phyloP scores from a whole-genome alignment of 495 filamentous ascomycete genomes.

The Parmelia sp. region DNA sequence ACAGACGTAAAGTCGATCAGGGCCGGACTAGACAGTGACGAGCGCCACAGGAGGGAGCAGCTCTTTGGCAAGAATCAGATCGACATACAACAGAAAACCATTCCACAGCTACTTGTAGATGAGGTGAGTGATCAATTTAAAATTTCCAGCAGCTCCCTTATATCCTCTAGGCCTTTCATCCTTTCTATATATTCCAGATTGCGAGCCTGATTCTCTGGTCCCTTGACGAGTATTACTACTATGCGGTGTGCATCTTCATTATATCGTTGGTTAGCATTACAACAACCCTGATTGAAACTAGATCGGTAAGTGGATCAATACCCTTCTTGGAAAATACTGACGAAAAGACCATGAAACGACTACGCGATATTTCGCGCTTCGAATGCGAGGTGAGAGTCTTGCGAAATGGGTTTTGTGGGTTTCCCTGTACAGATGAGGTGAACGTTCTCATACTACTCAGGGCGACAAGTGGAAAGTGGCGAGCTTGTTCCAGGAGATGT shows the following conservation, averaged over 20 bases:
- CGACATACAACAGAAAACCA: slow-evolving; percentile 82
- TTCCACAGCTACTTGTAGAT: slow-evolving; percentile 76
- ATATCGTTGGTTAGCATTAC: slow-evolving; percentile 91
- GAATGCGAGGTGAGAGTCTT: slow-evolving; percentile 92
- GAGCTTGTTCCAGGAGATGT: slow-evolving; percentile 95
- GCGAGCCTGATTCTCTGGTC: slow-evolving; percentile 94
- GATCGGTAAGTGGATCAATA: slow-evolving; percentile 49
- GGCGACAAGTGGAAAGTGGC: slow-evolving; percentile 76
- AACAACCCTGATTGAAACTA: slow-evolving; percentile 84
- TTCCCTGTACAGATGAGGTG: neutral
- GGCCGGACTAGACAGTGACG: slow-evolving; percentile 80
- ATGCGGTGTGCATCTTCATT: slow-evolving; percentile 89
- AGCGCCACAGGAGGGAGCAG: slow-evolving; percentile 72
- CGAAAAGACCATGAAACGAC: slow-evolving; percentile 72
- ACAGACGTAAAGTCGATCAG: slow-evolving; percentile 68
- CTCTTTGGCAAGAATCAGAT: slow-evolving; percentile 88
- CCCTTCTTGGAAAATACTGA: slow-evolving; percentile 19
- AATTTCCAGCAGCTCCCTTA: neutral
- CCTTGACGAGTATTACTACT: slow-evolving; percentile 93
- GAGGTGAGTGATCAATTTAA: slow-evolving; percentile 54
- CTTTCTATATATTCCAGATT: slow-evolving; percentile 97
- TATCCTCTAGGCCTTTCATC: slow-evolving; percentile 69
- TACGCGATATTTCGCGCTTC: slow-evolving; percentile 89
- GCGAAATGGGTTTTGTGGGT: slow-evolving; percentile 87
- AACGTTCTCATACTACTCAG: slow-evolving; percentile 35